Conservation (phyloP, 1,284 basidiomycete species). For the Amylostereum chailletii region DNA sequence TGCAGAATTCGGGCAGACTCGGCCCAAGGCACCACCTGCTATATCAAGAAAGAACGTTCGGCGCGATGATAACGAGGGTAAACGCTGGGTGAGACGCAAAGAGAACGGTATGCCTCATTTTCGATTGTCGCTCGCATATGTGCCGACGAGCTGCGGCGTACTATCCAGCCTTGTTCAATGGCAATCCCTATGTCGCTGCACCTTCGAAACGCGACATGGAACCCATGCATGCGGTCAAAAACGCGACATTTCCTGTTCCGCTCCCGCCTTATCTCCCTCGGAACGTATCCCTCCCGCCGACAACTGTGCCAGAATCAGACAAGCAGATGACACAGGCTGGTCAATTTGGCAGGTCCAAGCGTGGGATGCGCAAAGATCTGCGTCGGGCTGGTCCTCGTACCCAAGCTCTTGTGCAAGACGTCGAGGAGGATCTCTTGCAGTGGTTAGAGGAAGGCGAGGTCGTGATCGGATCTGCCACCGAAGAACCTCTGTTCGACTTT, state of each 20-base stretch:
- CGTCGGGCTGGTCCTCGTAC: constrained; percentile 52
- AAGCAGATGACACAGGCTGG: constrained; percentile 57
- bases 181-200: constrained; percentile 59
- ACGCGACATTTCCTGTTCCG: constrained; percentile 65
- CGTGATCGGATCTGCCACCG: constrained; percentile 41
- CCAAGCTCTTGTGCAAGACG: constrained; percentile 49
- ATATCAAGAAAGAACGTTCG: constrained; percentile 27
- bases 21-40: constrained; percentile 8
- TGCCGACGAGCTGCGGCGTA: not conserved
- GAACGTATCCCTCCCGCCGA: constrained; percentile 40
- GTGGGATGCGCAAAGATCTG: constrained; percentile 61
- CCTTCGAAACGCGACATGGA: constrained; percentile 50
- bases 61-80: constrained; percentile 59
- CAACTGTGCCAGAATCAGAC: constrained; percentile 31
- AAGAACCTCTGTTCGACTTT: constrained; percentile 16
- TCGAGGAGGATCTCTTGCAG: constrained; percentile 52
- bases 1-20: constrained; percentile 8
- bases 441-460: constrained; percentile 57
- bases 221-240: constrained; percentile 32
- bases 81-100: constrained; percentile 63
- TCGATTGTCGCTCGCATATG: not conserved
- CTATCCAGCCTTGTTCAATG: constrained; percentile 50
- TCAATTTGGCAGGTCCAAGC: constrained; percentile 65
- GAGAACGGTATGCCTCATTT: constrained; percentile 53
- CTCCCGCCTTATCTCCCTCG: constrained; percentile 62